A percentile compares a stretch with the other conserved stretches of the same genome.
Conservation (phyloP, 345 rosid species). For the Isatis tinctoria region DNA sequence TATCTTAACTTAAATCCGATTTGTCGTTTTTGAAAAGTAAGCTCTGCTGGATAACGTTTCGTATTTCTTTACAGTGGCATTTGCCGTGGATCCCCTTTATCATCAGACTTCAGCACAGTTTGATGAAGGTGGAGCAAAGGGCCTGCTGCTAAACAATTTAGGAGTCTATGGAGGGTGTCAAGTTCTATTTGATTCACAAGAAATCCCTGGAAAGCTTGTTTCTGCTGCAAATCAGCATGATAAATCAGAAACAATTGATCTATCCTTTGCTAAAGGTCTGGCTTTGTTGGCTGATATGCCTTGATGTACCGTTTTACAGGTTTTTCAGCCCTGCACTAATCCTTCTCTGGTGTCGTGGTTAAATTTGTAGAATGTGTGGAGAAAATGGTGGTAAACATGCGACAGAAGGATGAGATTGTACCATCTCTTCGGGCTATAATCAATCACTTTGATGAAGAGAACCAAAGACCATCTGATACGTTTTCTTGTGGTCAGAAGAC, state of each 20-base stretch:
- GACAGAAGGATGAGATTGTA: conserved; percentile 63
- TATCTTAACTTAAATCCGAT: background rate
- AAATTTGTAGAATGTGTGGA: conserved; percentile 59
- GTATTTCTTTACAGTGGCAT: conserved; percentile 59
- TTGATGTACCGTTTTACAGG: background rate
- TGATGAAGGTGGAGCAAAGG: conserved; percentile 98
- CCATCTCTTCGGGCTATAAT: conserved; percentile 64
- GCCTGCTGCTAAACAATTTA: conserved; percentile 80
- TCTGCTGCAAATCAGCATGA: conserved; percentile 45
- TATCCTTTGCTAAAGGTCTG: conserved; percentile 76
- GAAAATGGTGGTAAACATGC: conserved; percentile 63
- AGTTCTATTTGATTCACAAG: conserved; percentile 89
- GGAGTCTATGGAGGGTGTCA: conserved; percentile 86
- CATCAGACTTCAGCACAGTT: conserved; percentile 97
- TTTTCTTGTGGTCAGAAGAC: conserved; percentile 44
- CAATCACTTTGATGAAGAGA: conserved; percentile 66
- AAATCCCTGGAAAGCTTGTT: conserved; percentile 71
- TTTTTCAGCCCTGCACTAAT: background rate
- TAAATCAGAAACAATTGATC: conserved; percentile 56
- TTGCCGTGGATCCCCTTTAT: conserved; percentile 94
- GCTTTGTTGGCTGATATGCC: conserved; percentile 23
- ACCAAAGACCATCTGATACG: conserved; percentile 52
- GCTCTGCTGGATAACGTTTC: conserved; percentile 18
- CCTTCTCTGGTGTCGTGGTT: conserved; percentile 3
- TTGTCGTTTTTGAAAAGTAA: conserved; percentile 9